phyloP scores from a whole-genome alignment of 495 filamentous ascomycete species.

The Neurospora cerealis region DNA sequence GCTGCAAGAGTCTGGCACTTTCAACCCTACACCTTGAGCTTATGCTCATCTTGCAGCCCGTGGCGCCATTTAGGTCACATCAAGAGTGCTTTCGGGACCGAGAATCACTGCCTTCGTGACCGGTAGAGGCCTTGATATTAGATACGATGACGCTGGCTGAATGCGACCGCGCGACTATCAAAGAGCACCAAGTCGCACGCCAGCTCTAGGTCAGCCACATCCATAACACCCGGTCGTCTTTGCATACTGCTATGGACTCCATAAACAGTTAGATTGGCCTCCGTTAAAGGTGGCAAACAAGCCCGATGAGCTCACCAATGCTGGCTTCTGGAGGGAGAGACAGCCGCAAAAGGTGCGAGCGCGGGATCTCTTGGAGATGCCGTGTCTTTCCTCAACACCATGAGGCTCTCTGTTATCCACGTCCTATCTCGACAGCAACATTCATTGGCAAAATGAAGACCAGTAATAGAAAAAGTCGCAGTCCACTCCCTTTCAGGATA shows the following conservation, averaged over 20 bases:
- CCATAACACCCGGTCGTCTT: not conserved
- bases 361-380: not conserved
- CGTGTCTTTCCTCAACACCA: not conserved
- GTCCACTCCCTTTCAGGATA: not conserved
- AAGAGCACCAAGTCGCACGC: not conserved
- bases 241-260: not conserved
- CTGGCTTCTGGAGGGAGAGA: not conserved
- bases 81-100: constrained; percentile 1
- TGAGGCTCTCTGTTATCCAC: not conserved
- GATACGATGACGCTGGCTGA: not conserved
- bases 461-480: not conserved
- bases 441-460: not conserved
- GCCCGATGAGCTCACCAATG: not conserved
- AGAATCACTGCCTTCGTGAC: not conserved
- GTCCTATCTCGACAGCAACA: not conserved
- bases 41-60: not conserved
- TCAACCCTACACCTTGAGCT: not conserved
- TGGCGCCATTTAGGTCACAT: not conserved
- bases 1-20: not conserved
- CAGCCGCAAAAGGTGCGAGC: not conserved
- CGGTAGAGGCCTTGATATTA: not conserved
- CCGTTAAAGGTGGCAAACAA: not conserved
- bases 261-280: not conserved
- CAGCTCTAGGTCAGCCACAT: not conserved
- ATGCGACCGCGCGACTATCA: not conserved